phyloP scores from a whole-genome alignment of 495 filamentous ascomycete genomes.

The Hyphodiscus hymeniophilus region DNA sequence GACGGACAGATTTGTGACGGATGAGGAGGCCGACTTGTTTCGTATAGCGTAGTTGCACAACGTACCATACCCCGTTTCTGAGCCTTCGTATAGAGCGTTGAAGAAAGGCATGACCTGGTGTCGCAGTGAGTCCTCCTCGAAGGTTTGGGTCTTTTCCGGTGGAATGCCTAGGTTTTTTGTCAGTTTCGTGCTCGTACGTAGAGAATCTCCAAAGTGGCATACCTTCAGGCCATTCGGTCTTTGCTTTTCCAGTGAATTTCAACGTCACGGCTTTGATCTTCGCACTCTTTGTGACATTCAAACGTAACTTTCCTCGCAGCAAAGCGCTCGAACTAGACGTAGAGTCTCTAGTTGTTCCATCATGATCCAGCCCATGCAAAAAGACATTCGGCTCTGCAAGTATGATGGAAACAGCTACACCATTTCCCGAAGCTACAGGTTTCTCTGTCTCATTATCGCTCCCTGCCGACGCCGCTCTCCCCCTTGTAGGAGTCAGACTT shows the following conservation, averaged over 20 bases:
- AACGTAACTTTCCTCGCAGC: constrained; percentile 72
- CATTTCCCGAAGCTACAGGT: constrained; percentile 65
- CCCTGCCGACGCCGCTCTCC: constrained; percentile 26
- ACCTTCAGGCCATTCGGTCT: constrained; percentile 97
- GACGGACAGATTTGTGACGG: constrained; percentile 29
- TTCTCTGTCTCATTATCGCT: constrained; percentile 40
- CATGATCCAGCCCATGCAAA: constrained; percentile 82
- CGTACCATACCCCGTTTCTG: constrained; percentile 51
- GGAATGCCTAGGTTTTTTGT: constrained; percentile 59
- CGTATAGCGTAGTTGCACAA: constrained; percentile 40
- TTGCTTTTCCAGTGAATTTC: constrained; percentile 74
- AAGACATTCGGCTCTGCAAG: constrained; percentile 87
- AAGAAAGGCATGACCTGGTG: constrained; percentile 77
- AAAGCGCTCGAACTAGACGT: constrained; percentile 54
- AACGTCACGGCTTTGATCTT: constrained; percentile 94
- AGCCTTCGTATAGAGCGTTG: constrained; percentile 53
- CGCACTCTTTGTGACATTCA: constrained; percentile 78
- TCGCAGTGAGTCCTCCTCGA: constrained; percentile 71
- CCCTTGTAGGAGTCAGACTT: too few species aligned
- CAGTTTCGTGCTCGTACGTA: constrained; percentile 3
- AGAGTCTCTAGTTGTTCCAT: constrained; percentile 24
- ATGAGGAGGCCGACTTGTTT: constrained; percentile 16
- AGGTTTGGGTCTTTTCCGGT: constrained; percentile 73
- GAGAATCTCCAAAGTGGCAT: constrained; percentile 1
- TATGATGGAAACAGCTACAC: constrained; percentile 61